Evolutionary conservation across 1,284 basidiomycete species (phyloP).

Genomic region (Irpex lacteus): DNA sequence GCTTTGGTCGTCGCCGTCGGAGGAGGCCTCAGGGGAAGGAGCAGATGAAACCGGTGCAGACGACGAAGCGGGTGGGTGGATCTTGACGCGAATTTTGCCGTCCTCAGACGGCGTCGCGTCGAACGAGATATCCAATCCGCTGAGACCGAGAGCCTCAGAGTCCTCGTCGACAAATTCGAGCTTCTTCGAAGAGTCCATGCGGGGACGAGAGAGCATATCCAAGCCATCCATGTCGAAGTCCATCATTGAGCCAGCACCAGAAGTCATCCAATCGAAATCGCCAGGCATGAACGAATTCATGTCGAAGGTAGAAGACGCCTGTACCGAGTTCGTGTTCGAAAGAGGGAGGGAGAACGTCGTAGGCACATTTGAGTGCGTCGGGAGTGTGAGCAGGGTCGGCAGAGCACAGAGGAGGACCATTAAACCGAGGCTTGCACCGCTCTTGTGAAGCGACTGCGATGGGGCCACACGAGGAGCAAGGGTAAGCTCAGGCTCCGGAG

Average conservation of each 20-base stretch:
- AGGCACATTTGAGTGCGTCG: constrained; percentile 45
- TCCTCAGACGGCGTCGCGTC: constrained; percentile 59
- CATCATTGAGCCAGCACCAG: constrained; percentile 40
- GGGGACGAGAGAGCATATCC: constrained; percentile 31
- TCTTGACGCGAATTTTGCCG: constrained; percentile 71
- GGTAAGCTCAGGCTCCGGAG: constrained; percentile 42
- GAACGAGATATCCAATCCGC: constrained; percentile 69
- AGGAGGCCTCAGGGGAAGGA: constrained; percentile 30
- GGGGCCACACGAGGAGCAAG: constrained; percentile 39
- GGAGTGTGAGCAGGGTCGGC: constrained; percentile 68
- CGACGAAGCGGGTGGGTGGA: constrained; percentile 47
- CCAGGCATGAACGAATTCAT: constrained; percentile 37
- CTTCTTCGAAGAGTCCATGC: constrained; percentile 32
- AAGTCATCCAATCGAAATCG: constrained; percentile 57
- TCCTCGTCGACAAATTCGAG: constrained; percentile 55
- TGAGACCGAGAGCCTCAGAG: constrained; percentile 47
- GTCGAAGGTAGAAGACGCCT: constrained; percentile 44
- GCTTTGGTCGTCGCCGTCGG: constrained; percentile 30
- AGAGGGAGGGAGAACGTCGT: constrained; percentile 53
- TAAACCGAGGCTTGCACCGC: constrained; percentile 60
- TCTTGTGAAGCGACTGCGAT: constrained; percentile 40
- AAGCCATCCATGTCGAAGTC: constrained; percentile 49
- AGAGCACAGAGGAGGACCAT: constrained; percentile 75
- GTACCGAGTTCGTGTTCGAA: constrained; percentile 32
- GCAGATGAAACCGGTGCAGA: constrained; percentile 26